These are phyloP conservation scores for Barnettozyma sucrosica DNA, from an alignment of 805 yeast genomes.

Conservation along the genomic window DNA sequence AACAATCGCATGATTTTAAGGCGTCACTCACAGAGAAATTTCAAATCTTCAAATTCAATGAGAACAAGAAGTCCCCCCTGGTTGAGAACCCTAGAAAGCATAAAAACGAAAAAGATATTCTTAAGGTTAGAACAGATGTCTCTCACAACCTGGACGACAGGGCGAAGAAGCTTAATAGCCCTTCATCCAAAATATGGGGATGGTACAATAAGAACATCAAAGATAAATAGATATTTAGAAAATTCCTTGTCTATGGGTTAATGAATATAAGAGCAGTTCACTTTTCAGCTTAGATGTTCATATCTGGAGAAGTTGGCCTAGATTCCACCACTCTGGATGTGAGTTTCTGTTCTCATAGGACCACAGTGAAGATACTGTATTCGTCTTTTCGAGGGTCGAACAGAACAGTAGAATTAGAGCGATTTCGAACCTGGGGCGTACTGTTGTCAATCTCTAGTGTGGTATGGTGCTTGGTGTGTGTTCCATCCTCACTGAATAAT, in stretches of 20 bases:
- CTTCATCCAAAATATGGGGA: slow-evolving; percentile 8
- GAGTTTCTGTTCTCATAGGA: too few relatives aligned
- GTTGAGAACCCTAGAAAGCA: neutral
- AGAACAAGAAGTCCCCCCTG: slow-evolving; percentile 12
- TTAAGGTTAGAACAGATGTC: slow-evolving; percentile 1
- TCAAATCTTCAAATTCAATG: slow-evolving; percentile 29
- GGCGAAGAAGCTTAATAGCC: slow-evolving; percentile 1
- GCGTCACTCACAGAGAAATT: slow-evolving; percentile 19
- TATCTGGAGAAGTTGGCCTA: too few relatives aligned
- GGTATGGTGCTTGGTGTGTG: neutral
- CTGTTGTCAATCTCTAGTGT: too few relatives aligned
- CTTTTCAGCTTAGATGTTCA: neutral
- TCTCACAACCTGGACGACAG: neutral
- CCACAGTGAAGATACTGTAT: too few relatives aligned
- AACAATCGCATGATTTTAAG: slow-evolving; percentile 10
- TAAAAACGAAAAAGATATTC: slow-evolving; percentile 1
- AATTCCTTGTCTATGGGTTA: neutral
- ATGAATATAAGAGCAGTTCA: too few relatives aligned
- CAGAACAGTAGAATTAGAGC: too few relatives aligned
- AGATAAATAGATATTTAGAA: slow-evolving; percentile 3
- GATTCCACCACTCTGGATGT: too few relatives aligned
- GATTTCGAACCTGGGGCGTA: too few relatives aligned
- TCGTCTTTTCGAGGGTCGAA: too few relatives aligned
- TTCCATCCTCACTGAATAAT: neutral
- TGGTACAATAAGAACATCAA: slow-evolving; percentile 13